Base-by-base conservation (phyloP, 208 protist species). In the Wallacemonas collosoma region DNA sequence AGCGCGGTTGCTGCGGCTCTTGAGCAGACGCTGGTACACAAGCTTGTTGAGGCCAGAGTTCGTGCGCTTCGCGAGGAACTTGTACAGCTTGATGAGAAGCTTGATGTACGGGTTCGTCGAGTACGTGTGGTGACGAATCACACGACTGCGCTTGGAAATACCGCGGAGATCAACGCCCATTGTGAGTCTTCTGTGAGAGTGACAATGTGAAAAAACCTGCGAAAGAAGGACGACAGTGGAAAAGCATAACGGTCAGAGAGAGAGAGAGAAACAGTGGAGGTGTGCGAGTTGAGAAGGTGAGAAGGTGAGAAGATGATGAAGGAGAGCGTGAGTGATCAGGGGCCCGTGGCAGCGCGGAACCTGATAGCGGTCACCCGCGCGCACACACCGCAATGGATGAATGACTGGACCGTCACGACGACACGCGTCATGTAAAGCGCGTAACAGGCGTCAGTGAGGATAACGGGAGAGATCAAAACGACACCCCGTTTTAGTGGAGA, bases 1-100 rank as follows among this genome's bases (percentile, higher is more conserved):
- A 26, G 98, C 94, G 57, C 96, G 90, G 96, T 99, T 99, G 81
- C 81, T 97, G 68, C 91, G 84, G 84, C 91, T 98, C 89, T 98
- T 98, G 71, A 97, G 93, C 66, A 99, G 95, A 76, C 94, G 89
- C 86, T 93, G 85, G 68, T 99, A 95, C 41, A 99, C 88, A 47
- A 97, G 79, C 78, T 98, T 97, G 97, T 99, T 99, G 97, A 99
- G 99, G 56, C 97, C 81, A 60, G 95, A 95, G 77, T 94, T 97
- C 38, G 99, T 99, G 79, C 99, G 96, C 79, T 99, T 95, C 26
- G 98, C 94, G 54, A 99, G 94, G 95, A 99, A 99, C 77, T 98
- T 96, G 95, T 99, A 99, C 66, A 99, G 95, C 95, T 99, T 99
- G 77, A 99, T 98, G 57, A 99, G 93, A 47, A 99, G 95, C 74